phyloP scores from a whole-genome alignment of 371 early-diverging fungal genomes.

The Mucor irregularis region DNA sequence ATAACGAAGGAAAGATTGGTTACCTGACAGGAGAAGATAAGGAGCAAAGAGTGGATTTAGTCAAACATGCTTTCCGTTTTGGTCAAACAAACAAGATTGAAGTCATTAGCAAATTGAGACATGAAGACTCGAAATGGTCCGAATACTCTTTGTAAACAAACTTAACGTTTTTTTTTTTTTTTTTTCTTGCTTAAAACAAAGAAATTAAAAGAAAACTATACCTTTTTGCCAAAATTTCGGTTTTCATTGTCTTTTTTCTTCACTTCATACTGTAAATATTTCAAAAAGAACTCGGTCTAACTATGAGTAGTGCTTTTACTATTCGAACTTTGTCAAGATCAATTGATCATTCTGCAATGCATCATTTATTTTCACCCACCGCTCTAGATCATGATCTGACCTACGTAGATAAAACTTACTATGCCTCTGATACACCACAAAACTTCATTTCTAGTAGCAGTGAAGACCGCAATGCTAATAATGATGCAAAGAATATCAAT shows the following conservation, averaged over 20 bases:
- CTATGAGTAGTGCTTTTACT: slow-evolving; percentile 24
- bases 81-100: slow-evolving; percentile 40
- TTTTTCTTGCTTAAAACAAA: not conserved
- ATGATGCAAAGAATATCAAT: not conserved
- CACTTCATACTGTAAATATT: not conserved
- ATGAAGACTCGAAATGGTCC: slow-evolving; percentile 26
- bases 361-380: slow-evolving; percentile 43
- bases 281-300: not conserved
- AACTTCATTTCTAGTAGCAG: too few relatives aligned
- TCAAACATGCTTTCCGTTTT: slow-evolving; percentile 39
- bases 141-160: slow-evolving; percentile 25
- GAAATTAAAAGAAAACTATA: slow-evolving; percentile 5
- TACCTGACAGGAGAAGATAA: slow-evolving; percentile 33
- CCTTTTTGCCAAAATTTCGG: too few relatives aligned
- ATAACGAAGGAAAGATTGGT: slow-evolving; percentile 40
- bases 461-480: not conserved
- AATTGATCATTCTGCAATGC: slow-evolving; percentile 24
- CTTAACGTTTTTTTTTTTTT: not conserved
- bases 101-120: slow-evolving; percentile 38
- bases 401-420: slow-evolving; percentile 47
- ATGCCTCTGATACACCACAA: slow-evolving; percentile 9
- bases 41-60: slow-evolving; percentile 29
- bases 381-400: slow-evolving; percentile 31
- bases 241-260: not conserved
- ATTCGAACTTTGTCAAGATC: slow-evolving; percentile 13